A percentile compares a stretch with the other conserved stretches of the same genome.
Evolutionary conservation across 306 rosid genomes (phyloP).

Genomic region (Rosa rugosa): DNA sequence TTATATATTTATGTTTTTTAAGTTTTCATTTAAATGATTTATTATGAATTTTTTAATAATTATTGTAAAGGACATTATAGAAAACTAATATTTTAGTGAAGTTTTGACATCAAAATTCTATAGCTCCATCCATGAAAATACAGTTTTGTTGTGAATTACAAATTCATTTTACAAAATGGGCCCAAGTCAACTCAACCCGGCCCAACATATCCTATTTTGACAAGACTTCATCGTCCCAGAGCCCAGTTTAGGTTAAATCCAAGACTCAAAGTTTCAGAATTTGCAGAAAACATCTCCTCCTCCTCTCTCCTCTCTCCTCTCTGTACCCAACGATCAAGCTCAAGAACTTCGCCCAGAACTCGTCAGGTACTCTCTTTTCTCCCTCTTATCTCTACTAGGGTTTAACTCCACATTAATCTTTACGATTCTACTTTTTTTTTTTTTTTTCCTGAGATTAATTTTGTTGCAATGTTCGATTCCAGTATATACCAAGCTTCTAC

Average conservation of each 20-base stretch:
- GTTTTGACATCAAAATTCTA: too few relatives aligned
- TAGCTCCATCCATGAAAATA: too few relatives aligned
- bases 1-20: too few relatives aligned
- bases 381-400: not conserved
- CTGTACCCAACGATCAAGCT: not conserved
- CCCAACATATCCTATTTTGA: not conserved
- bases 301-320: not conserved
- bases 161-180: too few relatives aligned
- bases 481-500: not conserved
- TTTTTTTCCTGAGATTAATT: not conserved
- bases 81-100: too few relatives aligned
- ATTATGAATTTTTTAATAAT: too few relatives aligned
- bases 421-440: not conserved
- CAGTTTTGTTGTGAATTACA: too few relatives aligned
- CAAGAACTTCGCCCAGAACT: not conserved
- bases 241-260: not conserved
- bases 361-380: not conserved
- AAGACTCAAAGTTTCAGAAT: not conserved
- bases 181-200: too few relatives aligned
- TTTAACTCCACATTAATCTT: not conserved
- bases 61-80: too few relatives aligned
- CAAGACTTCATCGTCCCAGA: not conserved
- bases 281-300: not conserved
- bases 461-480: not conserved
- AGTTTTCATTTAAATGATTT: too few relatives aligned